phyloP scores from a whole-genome alignment of 345 rosid species.

The Syzygium grande region DNA sequence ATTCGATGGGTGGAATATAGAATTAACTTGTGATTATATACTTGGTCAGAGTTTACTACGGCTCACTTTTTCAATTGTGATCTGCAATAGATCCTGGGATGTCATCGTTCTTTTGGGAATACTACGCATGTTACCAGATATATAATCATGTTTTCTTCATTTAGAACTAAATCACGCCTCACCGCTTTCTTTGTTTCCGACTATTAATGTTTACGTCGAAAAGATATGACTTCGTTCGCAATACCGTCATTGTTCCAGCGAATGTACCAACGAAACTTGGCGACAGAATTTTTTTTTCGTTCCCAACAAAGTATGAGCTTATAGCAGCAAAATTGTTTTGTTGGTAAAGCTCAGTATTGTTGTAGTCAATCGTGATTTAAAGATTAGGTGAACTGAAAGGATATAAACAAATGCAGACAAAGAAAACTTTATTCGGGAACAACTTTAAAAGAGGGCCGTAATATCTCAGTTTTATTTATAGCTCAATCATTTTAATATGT shows the following conservation, averaged over 20 bases:
- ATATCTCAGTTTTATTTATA: not conserved
- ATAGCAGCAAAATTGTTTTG: no score
- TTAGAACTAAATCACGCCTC: not conserved
- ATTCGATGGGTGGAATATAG: not conserved
- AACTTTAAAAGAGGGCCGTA: not conserved
- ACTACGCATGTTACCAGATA: not conserved
- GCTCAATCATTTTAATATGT: not conserved
- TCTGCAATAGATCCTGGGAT: not conserved
- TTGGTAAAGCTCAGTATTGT: not conserved
- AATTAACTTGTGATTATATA: no score
- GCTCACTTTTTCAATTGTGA: not conserved
- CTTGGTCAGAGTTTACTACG: not conserved
- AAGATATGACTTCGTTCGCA: not conserved
- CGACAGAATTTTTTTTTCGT: no score
- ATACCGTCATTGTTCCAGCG: no score
- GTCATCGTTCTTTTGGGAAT: not conserved
- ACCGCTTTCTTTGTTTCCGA: not conserved
- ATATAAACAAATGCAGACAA: no score
- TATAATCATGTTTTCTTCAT: not conserved
- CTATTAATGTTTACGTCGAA: not conserved
- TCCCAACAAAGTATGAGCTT: not conserved
- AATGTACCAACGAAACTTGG: not conserved
- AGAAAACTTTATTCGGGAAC: no score
- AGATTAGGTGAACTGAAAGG: not conserved
- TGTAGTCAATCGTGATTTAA: not conserved